Evolutionary conservation across 345 rosid species (phyloP).

Genomic region (Eucalyptus virginea): DNA sequence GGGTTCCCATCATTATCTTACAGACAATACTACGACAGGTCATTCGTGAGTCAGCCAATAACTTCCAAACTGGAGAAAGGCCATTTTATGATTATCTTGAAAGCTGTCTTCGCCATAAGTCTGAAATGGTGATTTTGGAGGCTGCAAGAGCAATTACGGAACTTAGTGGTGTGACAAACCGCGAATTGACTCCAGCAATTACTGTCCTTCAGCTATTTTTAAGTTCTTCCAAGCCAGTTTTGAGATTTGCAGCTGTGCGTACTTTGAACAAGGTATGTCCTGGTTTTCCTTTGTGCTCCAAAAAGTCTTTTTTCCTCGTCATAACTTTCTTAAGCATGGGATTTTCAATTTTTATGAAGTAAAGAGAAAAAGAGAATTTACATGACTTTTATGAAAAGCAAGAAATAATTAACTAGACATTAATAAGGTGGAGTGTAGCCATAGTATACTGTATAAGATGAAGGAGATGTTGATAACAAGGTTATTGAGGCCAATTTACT

Average conservation of each 20-base stretch:
- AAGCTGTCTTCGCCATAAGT: constrained; percentile 92
- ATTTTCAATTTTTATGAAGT: neutral
- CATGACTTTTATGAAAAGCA: neutral
- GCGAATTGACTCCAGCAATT: constrained; percentile 94
- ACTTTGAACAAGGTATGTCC: constrained; percentile 79
- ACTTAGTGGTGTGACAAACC: constrained; percentile 86
- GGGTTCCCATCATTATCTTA: neutral
- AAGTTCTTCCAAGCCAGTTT: constrained; percentile 93
- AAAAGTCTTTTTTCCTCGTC: neutral
- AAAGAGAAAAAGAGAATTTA: neutral
- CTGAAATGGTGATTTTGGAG: constrained; percentile 98
- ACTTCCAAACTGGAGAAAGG: constrained; percentile 76
- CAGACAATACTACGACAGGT: constrained; percentile 27
- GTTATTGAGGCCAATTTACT: neutral
- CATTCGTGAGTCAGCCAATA: constrained; percentile 69
- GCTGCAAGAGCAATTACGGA: constrained; percentile 99
- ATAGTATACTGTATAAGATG: neutral
- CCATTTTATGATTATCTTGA: constrained; percentile 96
- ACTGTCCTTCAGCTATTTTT: constrained; percentile 96
- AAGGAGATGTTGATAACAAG: neutral
- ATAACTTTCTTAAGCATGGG: neutral
- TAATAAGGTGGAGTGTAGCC: neutral
- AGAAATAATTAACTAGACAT: neutral
- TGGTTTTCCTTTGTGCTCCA: neutral
- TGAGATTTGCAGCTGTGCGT: constrained; percentile 98